Evolutionary conservation across 148 eudicot genomes (phyloP).

Genomic region (Rhododendron ferrugineum): DNA sequence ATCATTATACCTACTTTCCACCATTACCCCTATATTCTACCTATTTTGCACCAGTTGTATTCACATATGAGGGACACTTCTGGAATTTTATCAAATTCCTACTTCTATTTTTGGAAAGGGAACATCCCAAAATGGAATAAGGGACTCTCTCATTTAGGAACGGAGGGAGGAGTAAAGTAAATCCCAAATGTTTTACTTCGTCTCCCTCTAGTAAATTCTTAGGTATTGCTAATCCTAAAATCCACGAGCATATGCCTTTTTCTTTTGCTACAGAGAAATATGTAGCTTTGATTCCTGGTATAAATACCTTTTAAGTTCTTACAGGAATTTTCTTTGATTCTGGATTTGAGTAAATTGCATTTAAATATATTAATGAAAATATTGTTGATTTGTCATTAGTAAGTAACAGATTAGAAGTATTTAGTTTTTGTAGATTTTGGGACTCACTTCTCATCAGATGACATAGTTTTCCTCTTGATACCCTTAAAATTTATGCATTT

Average conservation of each 20-base stretch:
- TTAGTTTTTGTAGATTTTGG: background rate
- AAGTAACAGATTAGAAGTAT: background rate
- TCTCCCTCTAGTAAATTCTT: background rate
- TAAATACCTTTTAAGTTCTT: background rate
- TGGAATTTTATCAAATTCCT: too few relatives aligned
- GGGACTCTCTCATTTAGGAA: too few relatives aligned
- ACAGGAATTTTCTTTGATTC: background rate
- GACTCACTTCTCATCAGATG: background rate
- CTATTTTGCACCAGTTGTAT: too few relatives aligned
- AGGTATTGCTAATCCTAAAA: background rate
- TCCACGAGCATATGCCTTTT: background rate
- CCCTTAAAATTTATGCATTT: background rate
- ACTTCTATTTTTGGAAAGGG: too few relatives aligned
- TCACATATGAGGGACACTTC: too few relatives aligned
- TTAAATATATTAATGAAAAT: background rate
- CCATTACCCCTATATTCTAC: too few relatives aligned
- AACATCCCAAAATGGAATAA: too few relatives aligned
- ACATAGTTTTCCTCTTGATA: background rate
- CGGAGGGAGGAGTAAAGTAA: background rate
- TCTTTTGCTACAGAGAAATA: background rate
- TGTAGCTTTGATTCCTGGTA: slow-evolving; percentile 9
- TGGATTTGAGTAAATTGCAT: background rate
- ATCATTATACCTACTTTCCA: too few relatives aligned
- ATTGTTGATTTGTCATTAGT: background rate
- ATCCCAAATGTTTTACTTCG: background rate